Evolutionary conservation across 306 rosid genomes (phyloP), one percentile per base, ranked within the genome.

Genomic region (Luffa acutangula): DNA sequence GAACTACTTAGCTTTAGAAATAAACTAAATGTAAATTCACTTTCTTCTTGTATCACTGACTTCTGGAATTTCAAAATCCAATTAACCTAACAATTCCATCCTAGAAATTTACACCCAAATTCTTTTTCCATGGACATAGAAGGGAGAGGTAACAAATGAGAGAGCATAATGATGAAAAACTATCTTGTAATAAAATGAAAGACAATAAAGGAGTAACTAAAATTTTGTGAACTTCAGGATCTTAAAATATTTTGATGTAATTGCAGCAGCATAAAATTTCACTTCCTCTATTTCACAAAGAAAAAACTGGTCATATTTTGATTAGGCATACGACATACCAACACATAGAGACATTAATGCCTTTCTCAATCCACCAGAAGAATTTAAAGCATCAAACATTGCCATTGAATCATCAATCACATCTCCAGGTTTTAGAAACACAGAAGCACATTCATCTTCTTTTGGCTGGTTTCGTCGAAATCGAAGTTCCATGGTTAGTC

Each of bases 341-440:
- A 91, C 85, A 85, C 90, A 88, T 59, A 94, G 53, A 51, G 98
- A 94, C 84, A 72, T 85, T 84, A 94, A 82, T 80, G 98, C 97
- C 87, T 88, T 92, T 89, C 87, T 90, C 69, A 67, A 82, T 83
- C 92, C 98, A 74, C 97, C 97, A 72, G 98, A 87, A 78, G 89
- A 84, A 79, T 89, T 88, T 52, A 90, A 63, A 56, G 96, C 93
- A 79, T 89, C 95, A 86, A 92, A 94, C 87, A 84, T 86, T 74
- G 97, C 97, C 84, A 89, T 84, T 42, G 97, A 89, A 87, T 94
- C 98, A 80, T 94, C 98, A 84, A 92, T 87, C 80, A 87, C 85
- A 80, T 89, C 98, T 85, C 93, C 95, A 39, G 91, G 86, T 82
- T 87, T 90, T 73, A 94, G 87, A 63, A 86, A 75, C 72, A 87